Evolutionary conservation across 2,329 filamentous ascomycete genomes (phyloP), one percentile per base, ranked within the genome.

Genomic region (Beauveria pseudobassiana): DNA sequence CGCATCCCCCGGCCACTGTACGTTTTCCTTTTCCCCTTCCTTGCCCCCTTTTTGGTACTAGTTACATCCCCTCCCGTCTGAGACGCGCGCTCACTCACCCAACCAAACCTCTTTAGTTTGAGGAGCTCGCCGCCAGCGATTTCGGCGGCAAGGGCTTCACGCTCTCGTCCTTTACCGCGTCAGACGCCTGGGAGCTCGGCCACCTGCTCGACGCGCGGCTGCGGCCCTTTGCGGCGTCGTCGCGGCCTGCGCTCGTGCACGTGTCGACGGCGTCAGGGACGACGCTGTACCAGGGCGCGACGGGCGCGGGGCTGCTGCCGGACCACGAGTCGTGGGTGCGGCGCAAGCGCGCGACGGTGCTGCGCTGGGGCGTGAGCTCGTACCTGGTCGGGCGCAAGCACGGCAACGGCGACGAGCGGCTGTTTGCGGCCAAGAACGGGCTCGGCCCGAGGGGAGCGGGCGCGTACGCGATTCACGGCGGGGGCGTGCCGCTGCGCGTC

Each of bases 381-480:
- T 93, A 88, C 87, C 82, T 84, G 63, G 83, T 91, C 83, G 80
- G 83, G 64, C 83, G 85, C 72, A 90, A 90, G 76, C 34, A 40
- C 43, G 86, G 86, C 65, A 71, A 69, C 1, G 83, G 84, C 12
- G 81, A 91, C 64, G 87, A 91, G 75, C 76, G 70, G 26, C 77
- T 75, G 3, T 92, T 93, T 72, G 80, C 80, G 46, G 78, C 79
- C 38, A 88, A 88, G 71, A 89, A 83, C 69, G 85, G 81, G 40
- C 76, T 93, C 69, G 80, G 82, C 6, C 74, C 76, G 46, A 81
- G 80, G 55, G 78, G 79, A 18, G 81, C 80, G 2, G 78, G 80
- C 59, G 77, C 83, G 38, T 93, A 89, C 76, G 89, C 89, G 1
- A 89, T 92, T 64, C 89, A 93, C 72, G 90, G 90, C 0, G 90